Conservation (phyloP, 257 asterid species). For the Verbascum thapsus region DNA sequence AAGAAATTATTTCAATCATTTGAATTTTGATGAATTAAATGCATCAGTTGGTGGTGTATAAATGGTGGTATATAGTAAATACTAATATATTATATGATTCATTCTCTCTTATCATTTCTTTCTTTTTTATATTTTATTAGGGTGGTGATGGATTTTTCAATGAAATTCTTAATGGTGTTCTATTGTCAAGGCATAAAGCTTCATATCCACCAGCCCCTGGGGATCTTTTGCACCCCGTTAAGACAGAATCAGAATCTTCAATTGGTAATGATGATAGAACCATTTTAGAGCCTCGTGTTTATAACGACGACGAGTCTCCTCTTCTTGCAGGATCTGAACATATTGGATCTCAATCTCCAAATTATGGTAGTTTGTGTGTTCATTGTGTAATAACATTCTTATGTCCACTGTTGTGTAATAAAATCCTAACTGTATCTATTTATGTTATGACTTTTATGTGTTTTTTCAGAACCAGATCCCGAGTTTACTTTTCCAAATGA, state of each 20-base stretch:
- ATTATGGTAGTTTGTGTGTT: too few relatives aligned
- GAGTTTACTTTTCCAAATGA: constrained; percentile 70
- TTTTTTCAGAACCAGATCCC: constrained; percentile 55
- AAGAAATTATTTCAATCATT: too few relatives aligned
- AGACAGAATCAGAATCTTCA: constrained; percentile 40
- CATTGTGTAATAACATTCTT: too few relatives aligned
- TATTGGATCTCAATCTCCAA: too few relatives aligned
- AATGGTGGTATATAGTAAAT: too few relatives aligned
- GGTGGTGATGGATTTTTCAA: constrained; percentile 98
- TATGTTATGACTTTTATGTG: constrained; percentile 19
- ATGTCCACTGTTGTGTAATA: too few relatives aligned
- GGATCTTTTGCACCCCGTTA: constrained; percentile 40
- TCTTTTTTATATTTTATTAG: constrained; percentile 44
- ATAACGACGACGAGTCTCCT: too few relatives aligned
- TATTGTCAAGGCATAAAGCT: constrained; percentile 83
- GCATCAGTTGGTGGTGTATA: too few relatives aligned
- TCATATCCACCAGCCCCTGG: constrained; percentile 76
- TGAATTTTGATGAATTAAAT: too few relatives aligned
- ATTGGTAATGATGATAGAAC: constrained; percentile 42
- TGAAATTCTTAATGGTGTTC: constrained; percentile 86
- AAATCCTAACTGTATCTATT: too few relatives aligned
- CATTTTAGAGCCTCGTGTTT: constrained; percentile 46
- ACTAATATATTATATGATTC: constrained; percentile 20
- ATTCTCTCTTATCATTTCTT: constrained; percentile 28
- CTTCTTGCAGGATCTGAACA: too few relatives aligned